Base-by-base conservation (phyloP, 352 stramenopile species). In the Pythium grandisporangium region DNA sequence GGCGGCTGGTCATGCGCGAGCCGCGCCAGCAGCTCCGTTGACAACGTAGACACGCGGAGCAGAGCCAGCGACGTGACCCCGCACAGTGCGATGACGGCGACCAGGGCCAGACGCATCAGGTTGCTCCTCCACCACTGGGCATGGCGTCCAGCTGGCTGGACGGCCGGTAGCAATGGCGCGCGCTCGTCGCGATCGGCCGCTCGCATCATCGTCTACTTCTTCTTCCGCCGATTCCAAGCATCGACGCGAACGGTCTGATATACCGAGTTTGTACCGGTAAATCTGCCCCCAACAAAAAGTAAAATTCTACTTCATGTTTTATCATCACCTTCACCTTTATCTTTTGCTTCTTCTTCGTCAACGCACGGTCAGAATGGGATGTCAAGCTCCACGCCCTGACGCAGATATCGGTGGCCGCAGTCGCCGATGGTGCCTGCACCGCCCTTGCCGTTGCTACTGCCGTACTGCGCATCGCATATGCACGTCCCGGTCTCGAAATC, bases 401-500 rank as follows among this genome's bases (percentile, higher is more conserved):
- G 27, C 27, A 32, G 48, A 26, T 48, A 57, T 37, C 75, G 67
- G 48, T 70, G 84, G 16, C 80, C 77, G 55, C 80, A 93, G 58
- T 93, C 79, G 13, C 68, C 69, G 30, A 83, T 83, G 19, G 52
- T 61, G 2, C 80, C 80, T 0, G 65, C 54, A 0, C 66, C 70
- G 13, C 80, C 75, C 23, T 80, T 78, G 23, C 80, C 77, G 36
- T 93, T 48, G 41, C 73, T 90, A 30, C 71, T 77, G 38, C 69
- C 71, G 42, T 77, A 90, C 43, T 81, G 66, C 19, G 53, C 37
- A 44, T 84, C 61, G 27, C 77, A 91, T 3, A 36, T 45, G 53
- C 77, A 91, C 3, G 70, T 40, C 10, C 77, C 77, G 0, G 70
- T 84, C 35, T 37, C 26, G 29, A 82, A 80, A 57, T 87, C 70